These are phyloP conservation scores for Curvularia spicifera DNA, from an alignment of 2,329 filamentous ascomycete genomes.

Conservation along the genomic window DNA sequence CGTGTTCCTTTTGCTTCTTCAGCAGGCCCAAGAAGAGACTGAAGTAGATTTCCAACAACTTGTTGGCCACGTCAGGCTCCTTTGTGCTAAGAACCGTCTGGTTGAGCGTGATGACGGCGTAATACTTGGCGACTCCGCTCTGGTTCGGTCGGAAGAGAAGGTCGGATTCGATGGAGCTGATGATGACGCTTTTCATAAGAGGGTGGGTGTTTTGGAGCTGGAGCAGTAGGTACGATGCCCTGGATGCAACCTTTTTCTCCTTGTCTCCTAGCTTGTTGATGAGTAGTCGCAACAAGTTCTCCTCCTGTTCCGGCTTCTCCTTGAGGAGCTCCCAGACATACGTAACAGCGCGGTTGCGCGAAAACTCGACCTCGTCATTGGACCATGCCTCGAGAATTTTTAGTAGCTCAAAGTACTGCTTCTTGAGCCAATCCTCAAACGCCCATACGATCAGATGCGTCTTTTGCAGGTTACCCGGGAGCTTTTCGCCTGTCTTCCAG, in stretches of 20 bases:
- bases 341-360: slow-evolving; percentile 83
- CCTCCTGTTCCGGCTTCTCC: slow-evolving; percentile 96
- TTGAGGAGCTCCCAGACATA: slow-evolving; percentile 91
- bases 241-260: slow-evolving; percentile 92
- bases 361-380: slow-evolving; percentile 93
- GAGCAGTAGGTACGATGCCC: slow-evolving; percentile 90
- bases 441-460: slow-evolving; percentile 85
- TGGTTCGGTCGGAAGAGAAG: slow-evolving; percentile 87
- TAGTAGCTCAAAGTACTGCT: slow-evolving; percentile 89
- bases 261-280: slow-evolving; percentile 97
- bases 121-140: slow-evolving; percentile 88
- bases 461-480: slow-evolving; percentile 77
- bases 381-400: slow-evolving; percentile 93
- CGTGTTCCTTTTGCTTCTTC: slow-evolving; percentile 63
- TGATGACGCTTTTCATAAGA: slow-evolving; percentile 88
- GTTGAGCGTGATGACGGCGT: slow-evolving; percentile 94
- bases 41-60: slow-evolving; percentile 90
- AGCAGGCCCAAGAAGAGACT: slow-evolving; percentile 82
- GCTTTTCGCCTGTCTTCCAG: slow-evolving; percentile 72
- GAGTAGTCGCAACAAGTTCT: slow-evolving; percentile 85
- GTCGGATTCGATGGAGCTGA: slow-evolving; percentile 84
- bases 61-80: slow-evolving; percentile 80
- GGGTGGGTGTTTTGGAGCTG: slow-evolving; percentile 90
- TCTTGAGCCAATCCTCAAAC: slow-evolving; percentile 95
- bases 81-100: slow-evolving; percentile 90